These are phyloP conservation scores for Hygrophorus russula DNA, from an alignment of 768 basidiomycete species.

Conservation along the genomic window DNA sequence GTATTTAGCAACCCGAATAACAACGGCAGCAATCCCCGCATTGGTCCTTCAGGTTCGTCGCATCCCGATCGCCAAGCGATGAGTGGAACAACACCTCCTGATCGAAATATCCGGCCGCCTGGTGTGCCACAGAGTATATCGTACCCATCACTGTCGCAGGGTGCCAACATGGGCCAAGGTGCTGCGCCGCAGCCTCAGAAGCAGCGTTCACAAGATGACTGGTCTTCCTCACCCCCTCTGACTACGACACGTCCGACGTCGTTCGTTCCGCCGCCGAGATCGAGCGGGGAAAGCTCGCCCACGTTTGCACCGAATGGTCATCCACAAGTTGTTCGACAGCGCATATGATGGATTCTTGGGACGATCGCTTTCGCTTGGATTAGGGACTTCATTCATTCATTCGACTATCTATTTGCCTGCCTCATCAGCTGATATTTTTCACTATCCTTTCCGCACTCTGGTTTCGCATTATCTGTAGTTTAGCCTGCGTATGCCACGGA, in stretches of 20 bases:
- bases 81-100: slow-evolving; percentile 26
- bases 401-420: slow-evolving; percentile 8
- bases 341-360: slow-evolving; percentile 23
- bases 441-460: slow-evolving; percentile 19
- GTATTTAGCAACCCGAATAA: slow-evolving; percentile 27
- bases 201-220: slow-evolving; percentile 25
- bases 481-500: slow-evolving; percentile 52
- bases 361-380: slow-evolving; percentile 10
- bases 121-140: slow-evolving; percentile 9
- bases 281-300: slow-evolving; percentile 31
- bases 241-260: slow-evolving; percentile 40
- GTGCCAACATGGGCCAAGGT: no score
- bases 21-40: slow-evolving; percentile 18
- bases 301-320: slow-evolving; percentile 34
- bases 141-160: no score
- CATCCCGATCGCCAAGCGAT: slow-evolving; percentile 36
- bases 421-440: slow-evolving; percentile 13
- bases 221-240: slow-evolving; percentile 29
- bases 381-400: slow-evolving; percentile 3
- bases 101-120: slow-evolving; percentile 29
- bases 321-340: slow-evolving; percentile 34
- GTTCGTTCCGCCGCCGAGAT: slow-evolving; percentile 30
- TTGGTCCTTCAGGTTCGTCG: slow-evolving; percentile 25
- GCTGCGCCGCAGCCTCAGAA: no score
- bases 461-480: slow-evolving; percentile 51